Evolutionary conservation across 371 early-diverging fungal species (phyloP).

Genomic region (Batrachochytrium dendrobatidis): DNA sequence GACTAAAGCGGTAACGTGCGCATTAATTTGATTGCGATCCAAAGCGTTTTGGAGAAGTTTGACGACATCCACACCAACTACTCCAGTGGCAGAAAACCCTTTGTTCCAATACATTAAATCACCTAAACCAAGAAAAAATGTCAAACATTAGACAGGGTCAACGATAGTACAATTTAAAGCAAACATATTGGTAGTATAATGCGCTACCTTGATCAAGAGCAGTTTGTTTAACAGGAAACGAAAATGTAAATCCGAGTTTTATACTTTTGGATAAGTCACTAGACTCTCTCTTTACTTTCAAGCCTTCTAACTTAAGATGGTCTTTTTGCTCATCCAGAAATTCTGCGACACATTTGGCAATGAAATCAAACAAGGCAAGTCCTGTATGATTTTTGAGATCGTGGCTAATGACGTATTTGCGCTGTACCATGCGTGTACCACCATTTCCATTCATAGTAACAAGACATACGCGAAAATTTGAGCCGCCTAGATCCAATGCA

Average conservation of each 20-base stretch:
- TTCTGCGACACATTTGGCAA: constrained; percentile 75
- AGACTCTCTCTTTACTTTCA: too few relatives aligned
- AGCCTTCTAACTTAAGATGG: neutral
- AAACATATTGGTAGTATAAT: neutral
- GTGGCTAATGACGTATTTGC: constrained; percentile 70
- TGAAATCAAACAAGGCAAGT: constrained; percentile 76
- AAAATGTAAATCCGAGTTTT: constrained; percentile 84
- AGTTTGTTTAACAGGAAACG: constrained; percentile 84
- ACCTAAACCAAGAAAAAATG: constrained; percentile 54
- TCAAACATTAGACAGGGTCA: neutral
- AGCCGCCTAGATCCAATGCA: constrained; percentile 91
- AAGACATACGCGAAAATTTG: constrained; percentile 84
- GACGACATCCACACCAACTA: constrained; percentile 82
- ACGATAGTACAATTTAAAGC: neutral
- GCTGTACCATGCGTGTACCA: constrained; percentile 37
- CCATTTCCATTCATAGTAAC: constrained; percentile 52
- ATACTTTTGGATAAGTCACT: constrained; percentile 36
- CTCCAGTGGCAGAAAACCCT: constrained; percentile 71
- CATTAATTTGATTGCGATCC: constrained; percentile 51
- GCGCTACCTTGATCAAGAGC: constrained; percentile 25
- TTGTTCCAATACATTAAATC: constrained; percentile 76
- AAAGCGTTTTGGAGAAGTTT: constrained; percentile 75
- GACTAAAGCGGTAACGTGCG: constrained; percentile 74
- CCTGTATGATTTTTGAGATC: constrained; percentile 57
- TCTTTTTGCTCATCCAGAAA: constrained; percentile 59